A percentile compares a stretch with the other conserved stretches of the same genome.
Conservation (phyloP, 306 rosid genomes). For the Macrotyloma uniflorum region DNA sequence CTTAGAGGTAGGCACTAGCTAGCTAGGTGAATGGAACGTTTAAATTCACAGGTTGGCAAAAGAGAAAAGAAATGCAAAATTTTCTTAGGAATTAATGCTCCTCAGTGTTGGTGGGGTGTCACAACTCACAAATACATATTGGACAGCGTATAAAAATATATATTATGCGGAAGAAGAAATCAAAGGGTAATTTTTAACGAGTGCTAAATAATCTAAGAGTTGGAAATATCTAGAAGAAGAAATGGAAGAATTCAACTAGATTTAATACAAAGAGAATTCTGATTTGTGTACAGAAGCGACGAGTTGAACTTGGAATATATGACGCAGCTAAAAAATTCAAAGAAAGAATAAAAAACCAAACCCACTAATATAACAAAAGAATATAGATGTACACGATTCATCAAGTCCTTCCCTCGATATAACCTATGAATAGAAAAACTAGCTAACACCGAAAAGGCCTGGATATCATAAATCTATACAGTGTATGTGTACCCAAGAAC, state of each 20-base stretch:
- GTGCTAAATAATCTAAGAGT: background rate
- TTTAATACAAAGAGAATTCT: background rate
- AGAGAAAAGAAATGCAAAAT: background rate
- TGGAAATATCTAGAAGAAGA: background rate
- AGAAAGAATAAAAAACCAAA: slow-evolving; percentile 43
- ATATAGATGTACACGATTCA: slow-evolving; percentile 55
- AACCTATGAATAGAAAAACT: slow-evolving; percentile 36
- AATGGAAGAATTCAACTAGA: slow-evolving; percentile 25
- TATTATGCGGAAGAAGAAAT: slow-evolving; percentile 12
- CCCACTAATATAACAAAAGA: slow-evolving; percentile 53
- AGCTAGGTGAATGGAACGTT: slow-evolving; percentile 34
- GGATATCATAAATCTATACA: slow-evolving; percentile 55
- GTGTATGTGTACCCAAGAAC: slow-evolving; percentile 45
- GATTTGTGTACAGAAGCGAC: background rate
- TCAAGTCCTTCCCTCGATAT: slow-evolving; percentile 46
- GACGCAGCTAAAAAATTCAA: background rate
- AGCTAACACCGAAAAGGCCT: slow-evolving; percentile 40
- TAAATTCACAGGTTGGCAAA: slow-evolving; percentile 34
- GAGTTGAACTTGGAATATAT: slow-evolving; percentile 9
- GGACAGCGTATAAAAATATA: slow-evolving; percentile 36
- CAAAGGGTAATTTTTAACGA: slow-evolving; percentile 5
- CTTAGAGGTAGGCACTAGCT: slow-evolving; percentile 46
- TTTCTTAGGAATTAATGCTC: slow-evolving; percentile 49
- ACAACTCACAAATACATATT: slow-evolving; percentile 30
- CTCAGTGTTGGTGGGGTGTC: slow-evolving; percentile 50